Evolutionary conservation across 495 filamentous ascomycete genomes (phyloP), one percentile per base, ranked within the genome.

Genomic region (Aspergillus cavernicola): DNA sequence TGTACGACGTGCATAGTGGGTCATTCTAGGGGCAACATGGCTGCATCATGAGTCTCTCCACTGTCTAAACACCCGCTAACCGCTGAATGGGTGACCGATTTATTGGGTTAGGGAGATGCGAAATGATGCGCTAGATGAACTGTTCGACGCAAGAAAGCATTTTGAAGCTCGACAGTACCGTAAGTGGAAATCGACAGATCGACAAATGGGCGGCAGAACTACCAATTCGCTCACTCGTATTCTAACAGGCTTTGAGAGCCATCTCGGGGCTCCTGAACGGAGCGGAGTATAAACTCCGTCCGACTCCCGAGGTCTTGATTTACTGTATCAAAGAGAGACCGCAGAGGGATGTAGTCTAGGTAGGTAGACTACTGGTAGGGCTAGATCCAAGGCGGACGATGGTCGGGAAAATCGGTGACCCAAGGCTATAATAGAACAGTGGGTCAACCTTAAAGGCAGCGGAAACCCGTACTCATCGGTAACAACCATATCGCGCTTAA

Each of bases 1-100:
- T 59, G 61, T 59, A 61, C 61, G 53, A 61, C 52, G 49, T 61
- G 56, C 61, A 60, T 64, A 23, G 32, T 50, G 52, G 58, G 38
- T 43, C 35, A 56, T 50, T 49, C 15, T 57, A 50, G 36, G 40
- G 18, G 35, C 28, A 50, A 16, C 36, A 40, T 52, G 37, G 32
- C 45, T 55, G 60, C 53, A 46, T 57, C 41, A 50, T 50, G 41
- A 54, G 60, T 53, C 41, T 54, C 41, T 33, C 56, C 35, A 48
- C 22, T 45, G 50, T 16, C 46, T 55, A 52, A 42, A 33, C 44
- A 37, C 28, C 32, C 29, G 51, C 18, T 46, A 45, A 50, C 29
- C 39, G 26, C 50, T 43, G 48, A 43, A 43, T 39, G n/a, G 43
- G 29, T 4, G 43, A 29, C 43, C 7, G 29, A 20, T 32, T 15